phyloP scores from a whole-genome alignment of 352 stramenopile species.

The Bremia lactucae region DNA sequence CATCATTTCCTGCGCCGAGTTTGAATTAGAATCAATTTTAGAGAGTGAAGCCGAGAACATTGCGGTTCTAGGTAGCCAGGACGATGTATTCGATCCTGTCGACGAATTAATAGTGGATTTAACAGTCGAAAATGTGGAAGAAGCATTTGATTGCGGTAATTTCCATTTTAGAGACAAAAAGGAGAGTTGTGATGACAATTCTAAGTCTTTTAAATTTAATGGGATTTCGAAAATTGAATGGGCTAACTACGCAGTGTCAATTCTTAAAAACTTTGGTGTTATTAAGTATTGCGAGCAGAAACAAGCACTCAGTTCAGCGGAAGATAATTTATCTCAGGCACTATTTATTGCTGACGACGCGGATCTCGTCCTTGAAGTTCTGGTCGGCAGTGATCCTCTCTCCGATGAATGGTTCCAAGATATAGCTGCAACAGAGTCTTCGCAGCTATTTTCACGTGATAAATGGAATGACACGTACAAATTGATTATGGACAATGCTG shows the following conservation, averaged over 20 bases:
- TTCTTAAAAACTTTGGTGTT: constrained; percentile 27
- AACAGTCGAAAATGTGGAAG: background rate
- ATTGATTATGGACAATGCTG: constrained; percentile 24
- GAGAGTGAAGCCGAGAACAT: constrained; percentile 15
- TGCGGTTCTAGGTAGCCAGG: constrained; percentile 12
- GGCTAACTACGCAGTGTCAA: constrained; percentile 11
- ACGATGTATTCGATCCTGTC: constrained; percentile 22
- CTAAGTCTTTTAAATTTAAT: background rate
- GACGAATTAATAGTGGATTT: constrained; percentile 14
- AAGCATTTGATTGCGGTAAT: constrained; percentile 1
- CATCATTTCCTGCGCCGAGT: background rate
- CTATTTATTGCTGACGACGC: constrained; percentile 32
- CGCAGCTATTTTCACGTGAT: background rate
- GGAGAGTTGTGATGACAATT: background rate
- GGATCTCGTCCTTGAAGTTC: constrained; percentile 31
- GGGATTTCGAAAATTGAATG: background rate
- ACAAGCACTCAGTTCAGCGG: constrained; percentile 13
- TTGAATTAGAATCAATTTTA: background rate
- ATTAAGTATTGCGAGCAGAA: constrained; percentile 35
- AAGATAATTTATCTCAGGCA: constrained; percentile 24
- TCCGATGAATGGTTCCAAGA: constrained; percentile 37
- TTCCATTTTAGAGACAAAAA: background rate
- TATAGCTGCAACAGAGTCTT: background rate
- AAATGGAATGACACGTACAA: constrained; percentile 12
- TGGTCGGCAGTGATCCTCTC: constrained; percentile 26